Base-by-base conservation (phyloP, 345 rosid genomes). In the Rhizophora apiculata region DNA sequence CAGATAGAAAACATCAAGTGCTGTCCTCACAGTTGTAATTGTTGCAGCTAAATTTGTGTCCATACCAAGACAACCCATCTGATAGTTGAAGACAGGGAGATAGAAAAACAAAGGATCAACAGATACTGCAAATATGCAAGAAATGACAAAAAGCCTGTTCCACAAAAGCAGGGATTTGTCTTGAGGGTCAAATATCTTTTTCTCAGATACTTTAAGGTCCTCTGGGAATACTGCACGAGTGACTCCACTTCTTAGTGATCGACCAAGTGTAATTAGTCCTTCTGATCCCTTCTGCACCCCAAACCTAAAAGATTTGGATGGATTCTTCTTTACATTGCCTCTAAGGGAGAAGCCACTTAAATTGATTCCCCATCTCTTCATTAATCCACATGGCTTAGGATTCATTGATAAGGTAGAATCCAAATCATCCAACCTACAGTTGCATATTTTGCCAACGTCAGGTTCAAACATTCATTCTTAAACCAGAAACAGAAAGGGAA, bases 51-150 rank as follows among this genome's bases (percentile, higher is more conserved):
- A 75, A 0, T 73, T 58, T 43, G 70, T 75, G 62, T 92, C 93
- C 59, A 89, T 75, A 2, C 86, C 90, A 15, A 92, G 85, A 82
- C 96, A 92, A 43, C 66, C 51, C 30, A 78, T 63, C 8, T 67
- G 27, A 21, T 79, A 64, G 70, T 92, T 81, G 76, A 89, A 87
- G 68, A 85, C 79, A 6, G 96, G 97, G 36, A 92, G 90, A 69
- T 92, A 92, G 62, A 92, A 85, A 71, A 89, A 92, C 69, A 89
- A 67, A 63, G 96, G 97, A 76, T 92, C 97, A 6, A 92, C 73
- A 8, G 97, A 88, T 24, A 92, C 92, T 9, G 90, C 83, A 18
- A 92, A 62, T 56, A 92, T 86, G 71, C 97, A 92, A 3, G 94
- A 79, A 16, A 89, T 83, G 39, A 89, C 85, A 56, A 92, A 88